Conservation (phyloP, 768 basidiomycete genomes). For the Chalciporus sphaerocephalus region DNA sequence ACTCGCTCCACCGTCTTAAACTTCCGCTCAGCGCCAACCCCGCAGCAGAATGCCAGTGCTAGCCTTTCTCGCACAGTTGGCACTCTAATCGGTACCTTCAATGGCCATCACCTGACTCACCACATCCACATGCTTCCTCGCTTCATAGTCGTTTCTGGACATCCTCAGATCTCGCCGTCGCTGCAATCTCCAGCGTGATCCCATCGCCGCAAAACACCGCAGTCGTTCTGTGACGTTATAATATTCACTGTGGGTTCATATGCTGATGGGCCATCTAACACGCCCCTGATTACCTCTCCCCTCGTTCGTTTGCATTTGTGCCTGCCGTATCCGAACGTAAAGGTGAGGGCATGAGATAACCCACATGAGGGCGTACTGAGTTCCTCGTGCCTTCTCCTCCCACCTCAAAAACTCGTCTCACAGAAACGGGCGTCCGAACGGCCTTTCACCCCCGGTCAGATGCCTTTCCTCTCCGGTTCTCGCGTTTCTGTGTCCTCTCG, state of each 20-base stretch:
- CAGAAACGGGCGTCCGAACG: not conserved
- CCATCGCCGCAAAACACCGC: not conserved
- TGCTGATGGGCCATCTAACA: not conserved
- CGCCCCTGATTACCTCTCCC: not conserved
- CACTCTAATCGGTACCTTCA: slow-evolving; percentile 2
- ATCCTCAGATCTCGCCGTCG: too few species aligned
- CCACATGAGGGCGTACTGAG: not conserved
- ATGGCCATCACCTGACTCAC: too few species aligned
- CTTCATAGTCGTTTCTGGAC: not conserved
- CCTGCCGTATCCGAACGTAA: slow-evolving; percentile 4
- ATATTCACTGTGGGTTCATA: not conserved
- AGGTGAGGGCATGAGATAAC: not conserved
- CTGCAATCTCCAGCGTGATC: too few species aligned
- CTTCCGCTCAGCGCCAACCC: not conserved
- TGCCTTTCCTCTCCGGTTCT: slow-evolving; percentile 6
- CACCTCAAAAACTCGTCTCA: slow-evolving; percentile 1
- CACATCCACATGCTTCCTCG: not conserved
- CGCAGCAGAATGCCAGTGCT: slow-evolving; percentile 13
- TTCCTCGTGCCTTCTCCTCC: not conserved
- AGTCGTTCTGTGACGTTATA: too few species aligned
- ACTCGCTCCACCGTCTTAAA: not conserved
- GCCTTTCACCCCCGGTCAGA: not conserved
- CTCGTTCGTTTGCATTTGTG: not conserved
- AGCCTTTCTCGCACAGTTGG: slow-evolving; percentile 20
- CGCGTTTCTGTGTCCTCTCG: not conserved